phyloP scores from a whole-genome alignment of 177 flowering plant genomes.

The Vitis hybrid region DNA sequence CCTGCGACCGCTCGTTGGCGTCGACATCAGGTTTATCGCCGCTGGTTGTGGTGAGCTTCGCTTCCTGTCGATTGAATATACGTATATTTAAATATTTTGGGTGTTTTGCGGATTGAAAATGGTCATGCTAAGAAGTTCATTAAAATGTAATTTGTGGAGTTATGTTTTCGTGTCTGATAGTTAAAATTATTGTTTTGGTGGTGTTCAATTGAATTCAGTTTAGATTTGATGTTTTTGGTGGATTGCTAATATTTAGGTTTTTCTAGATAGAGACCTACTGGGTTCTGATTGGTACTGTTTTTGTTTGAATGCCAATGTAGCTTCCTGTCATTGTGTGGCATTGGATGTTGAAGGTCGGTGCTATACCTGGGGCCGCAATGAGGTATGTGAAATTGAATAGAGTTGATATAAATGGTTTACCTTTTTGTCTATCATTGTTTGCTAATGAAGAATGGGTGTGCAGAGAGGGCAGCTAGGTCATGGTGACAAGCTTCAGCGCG shows the following conservation, averaged over 20 bases:
- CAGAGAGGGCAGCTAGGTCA: slow-evolving; percentile 99
- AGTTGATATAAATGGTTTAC: neutral
- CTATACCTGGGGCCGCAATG: slow-evolving; percentile 98
- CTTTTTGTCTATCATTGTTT: neutral
- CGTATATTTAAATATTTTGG: neutral
- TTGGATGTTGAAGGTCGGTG: slow-evolving; percentile 95
- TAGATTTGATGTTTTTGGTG: neutral
- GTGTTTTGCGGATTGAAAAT: neutral
- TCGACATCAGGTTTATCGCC: slow-evolving; percentile 80
- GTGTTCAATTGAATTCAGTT: neutral
- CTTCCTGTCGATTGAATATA: neutral
- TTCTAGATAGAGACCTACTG: neutral
- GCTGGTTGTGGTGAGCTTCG: slow-evolving; percentile 69
- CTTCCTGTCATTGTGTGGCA: slow-evolving; percentile 93
- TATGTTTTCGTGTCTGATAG: too few species aligned
- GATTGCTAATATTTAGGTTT: neutral
- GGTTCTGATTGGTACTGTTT: slow-evolving; percentile 2
- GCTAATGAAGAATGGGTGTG: slow-evolving; percentile 14
- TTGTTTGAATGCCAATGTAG: slow-evolving; percentile 35
- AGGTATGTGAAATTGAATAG: slow-evolving; percentile 36
- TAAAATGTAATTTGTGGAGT: too few species aligned
- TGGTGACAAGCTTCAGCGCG: slow-evolving; percentile 82
- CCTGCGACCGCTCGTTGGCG: slow-evolving; percentile 74
- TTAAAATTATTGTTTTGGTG: neutral
- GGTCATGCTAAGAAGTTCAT: neutral